Evolutionary conservation across 257 asterid species (phyloP), one percentile per base, ranked within the genome.

Genomic region (Hygrophila difformis): DNA sequence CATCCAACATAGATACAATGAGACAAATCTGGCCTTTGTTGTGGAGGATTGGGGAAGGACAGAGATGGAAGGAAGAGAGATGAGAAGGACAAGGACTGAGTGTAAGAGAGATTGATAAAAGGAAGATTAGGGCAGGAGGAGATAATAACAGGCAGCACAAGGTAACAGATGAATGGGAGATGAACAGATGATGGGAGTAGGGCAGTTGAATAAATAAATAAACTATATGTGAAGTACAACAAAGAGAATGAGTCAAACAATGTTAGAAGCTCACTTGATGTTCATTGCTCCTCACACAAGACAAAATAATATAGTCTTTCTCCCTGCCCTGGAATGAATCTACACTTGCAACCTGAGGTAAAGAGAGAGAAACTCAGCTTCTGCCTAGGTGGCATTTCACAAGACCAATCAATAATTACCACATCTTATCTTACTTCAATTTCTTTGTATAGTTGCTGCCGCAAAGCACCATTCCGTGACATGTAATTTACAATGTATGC

Each of bases 321-420:
- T 91, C 99, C 70, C 99, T 78, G 55, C 95, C 99, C 69, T 91
- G 97, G 66, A 91, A 91, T 55, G 99, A 91, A 66, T 91, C 97
- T 22, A 86, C 99, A 29, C 99, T 91, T 35, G 99, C 99, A 57
- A 91, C 99, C 97, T 91, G 81, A 56, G 53, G 71, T 55, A 33
- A 51, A 54, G 21, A 56, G 15, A 53, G 18, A 40, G 51, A 57
- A n/a, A 6, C 15, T 44, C 50, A 53, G 35, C 48, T 39, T 57
- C 49, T 17, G 26, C 19, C 31, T 37, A 23, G 2, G 53, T 18
- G 15, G 42, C 10, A 5, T 20, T 40, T 7, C 21, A 43, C 20
- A 35, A 19, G 40, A 33, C 12, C 4, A 42, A 26, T 19, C 11
- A 41, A 44, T 33, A 40, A 26, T 8, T 26, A 8, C 31, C 31